Conservation (phyloP, 148 eudicot genomes). For the Polygonum maritimum region DNA sequence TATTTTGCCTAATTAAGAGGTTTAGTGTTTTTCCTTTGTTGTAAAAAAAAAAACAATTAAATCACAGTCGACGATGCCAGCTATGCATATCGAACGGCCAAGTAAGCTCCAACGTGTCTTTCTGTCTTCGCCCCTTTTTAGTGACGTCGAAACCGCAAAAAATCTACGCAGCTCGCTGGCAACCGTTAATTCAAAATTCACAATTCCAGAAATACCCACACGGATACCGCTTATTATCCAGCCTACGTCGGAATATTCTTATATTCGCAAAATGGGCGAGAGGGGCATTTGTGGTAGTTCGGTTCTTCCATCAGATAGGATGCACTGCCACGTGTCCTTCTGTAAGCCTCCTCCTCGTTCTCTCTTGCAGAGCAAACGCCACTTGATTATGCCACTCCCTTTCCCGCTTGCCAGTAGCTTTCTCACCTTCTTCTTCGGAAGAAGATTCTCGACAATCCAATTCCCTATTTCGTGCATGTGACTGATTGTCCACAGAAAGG, state of each 20-base stretch:
- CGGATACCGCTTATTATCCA: not conserved
- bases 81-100: not conserved
- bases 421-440: too few relatives aligned
- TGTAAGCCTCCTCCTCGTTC: not conserved
- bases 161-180: not conserved
- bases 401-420: not conserved
- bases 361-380: not conserved
- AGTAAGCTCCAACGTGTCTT: not conserved
- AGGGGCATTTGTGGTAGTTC: constrained; percentile 4
- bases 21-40: too few relatives aligned
- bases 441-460: not conserved
- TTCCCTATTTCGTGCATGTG: not conserved
- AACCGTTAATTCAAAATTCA: not conserved
- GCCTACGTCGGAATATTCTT: not conserved
- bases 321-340: constrained; percentile 9
- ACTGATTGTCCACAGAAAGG: not conserved
- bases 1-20: too few relatives aligned
- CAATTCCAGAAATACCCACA: not conserved
- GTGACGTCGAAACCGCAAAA: not conserved
- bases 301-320: constrained; percentile 5
- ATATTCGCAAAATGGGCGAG: not conserved
- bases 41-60: too few relatives aligned
- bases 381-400: constrained; percentile 8
- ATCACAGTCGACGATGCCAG: not conserved
- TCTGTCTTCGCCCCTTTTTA: not conserved